Conservation (phyloP, 306 rosid species). For the Fragaria iinumae region DNA sequence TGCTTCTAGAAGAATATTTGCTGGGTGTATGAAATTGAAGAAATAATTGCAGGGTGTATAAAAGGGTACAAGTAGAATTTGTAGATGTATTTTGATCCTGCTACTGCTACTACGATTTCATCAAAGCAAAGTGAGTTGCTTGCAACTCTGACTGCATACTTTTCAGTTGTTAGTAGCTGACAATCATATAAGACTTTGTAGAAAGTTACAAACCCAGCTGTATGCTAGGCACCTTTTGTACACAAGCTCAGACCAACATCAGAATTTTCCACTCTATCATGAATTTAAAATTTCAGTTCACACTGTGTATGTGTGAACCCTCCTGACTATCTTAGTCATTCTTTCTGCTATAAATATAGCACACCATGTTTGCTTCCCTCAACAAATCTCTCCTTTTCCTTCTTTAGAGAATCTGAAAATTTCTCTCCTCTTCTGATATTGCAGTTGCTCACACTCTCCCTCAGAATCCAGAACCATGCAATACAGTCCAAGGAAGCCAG, state of each 20-base stretch:
- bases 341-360: neutral
- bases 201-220: neutral
- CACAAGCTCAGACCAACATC: neutral
- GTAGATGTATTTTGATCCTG: neutral
- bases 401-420: neutral
- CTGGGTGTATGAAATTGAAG: neutral
- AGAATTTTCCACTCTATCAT: neutral
- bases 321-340: neutral
- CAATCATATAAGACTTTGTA: slow-evolving; percentile 4
- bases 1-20: neutral
- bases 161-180: neutral
- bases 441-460: neutral
- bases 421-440: neutral
- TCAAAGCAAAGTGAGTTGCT: neutral
- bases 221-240: neutral
- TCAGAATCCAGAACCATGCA: slow-evolving; percentile 5
- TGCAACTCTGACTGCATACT: neutral
- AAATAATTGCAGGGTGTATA: neutral
- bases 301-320: slow-evolving; percentile 1
- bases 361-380: neutral
- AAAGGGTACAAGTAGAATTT: neutral
- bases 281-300: neutral
- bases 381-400: neutral
- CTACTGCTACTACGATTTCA: neutral
- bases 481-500: slow-evolving; percentile 9